A percentile compares a stretch with the other conserved stretches of the same genome.
Evolutionary conservation across 228 moss, liverwort and hornwort genomes (phyloP).

Genomic region (Sphagnum magellanicum): DNA sequence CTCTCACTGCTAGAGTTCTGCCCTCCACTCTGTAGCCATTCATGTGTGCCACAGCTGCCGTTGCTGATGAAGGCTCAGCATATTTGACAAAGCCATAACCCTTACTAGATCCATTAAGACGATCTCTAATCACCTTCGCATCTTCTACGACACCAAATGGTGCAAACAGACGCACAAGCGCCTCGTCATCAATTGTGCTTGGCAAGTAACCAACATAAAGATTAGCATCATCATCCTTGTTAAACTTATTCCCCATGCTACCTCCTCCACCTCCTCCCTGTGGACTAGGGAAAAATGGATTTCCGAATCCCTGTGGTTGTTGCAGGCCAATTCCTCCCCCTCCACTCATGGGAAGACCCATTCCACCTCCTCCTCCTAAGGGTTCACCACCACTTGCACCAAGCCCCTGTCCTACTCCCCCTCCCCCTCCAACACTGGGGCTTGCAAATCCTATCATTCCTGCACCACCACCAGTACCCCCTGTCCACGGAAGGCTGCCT

Average conservation of each 20-base stretch:
- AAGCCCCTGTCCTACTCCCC: conserved; percentile 41
- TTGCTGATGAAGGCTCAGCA: conserved; percentile 74
- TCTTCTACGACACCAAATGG: conserved; percentile 93
- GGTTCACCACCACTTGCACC: conserved; percentile 39
- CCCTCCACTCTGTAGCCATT: conserved; percentile 93
- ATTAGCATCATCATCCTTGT: conserved; percentile 93
- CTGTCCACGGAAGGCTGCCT: conserved; percentile 68
- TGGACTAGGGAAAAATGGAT: conserved; percentile 42
- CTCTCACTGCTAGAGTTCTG: conserved; percentile 88
- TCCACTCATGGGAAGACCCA: conserved; percentile 50
- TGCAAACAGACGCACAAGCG: conserved; percentile 71
- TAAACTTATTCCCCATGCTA: conserved; percentile 50
- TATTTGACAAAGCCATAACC: conserved; percentile 99
- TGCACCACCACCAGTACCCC: conserved; percentile 46
- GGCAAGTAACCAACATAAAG: conserved; percentile 97
- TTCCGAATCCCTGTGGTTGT: conserved; percentile 59
- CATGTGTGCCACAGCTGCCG: conserved; percentile 79
- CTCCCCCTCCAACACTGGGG: conserved; percentile 28
- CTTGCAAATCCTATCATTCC: conserved; percentile 39
- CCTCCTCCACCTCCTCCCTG: conserved; percentile 36
- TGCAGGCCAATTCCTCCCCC: conserved; percentile 20
- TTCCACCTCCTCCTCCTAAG: conserved; percentile 50
- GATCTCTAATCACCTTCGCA: conserved; percentile 89
- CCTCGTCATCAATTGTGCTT: conserved; percentile 90
- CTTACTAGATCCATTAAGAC: conserved; percentile 86